Evolutionary conservation across 495 filamentous ascomycete species (phyloP), one percentile per base, ranked within the genome.

Genomic region (Xylaria sp.): DNA sequence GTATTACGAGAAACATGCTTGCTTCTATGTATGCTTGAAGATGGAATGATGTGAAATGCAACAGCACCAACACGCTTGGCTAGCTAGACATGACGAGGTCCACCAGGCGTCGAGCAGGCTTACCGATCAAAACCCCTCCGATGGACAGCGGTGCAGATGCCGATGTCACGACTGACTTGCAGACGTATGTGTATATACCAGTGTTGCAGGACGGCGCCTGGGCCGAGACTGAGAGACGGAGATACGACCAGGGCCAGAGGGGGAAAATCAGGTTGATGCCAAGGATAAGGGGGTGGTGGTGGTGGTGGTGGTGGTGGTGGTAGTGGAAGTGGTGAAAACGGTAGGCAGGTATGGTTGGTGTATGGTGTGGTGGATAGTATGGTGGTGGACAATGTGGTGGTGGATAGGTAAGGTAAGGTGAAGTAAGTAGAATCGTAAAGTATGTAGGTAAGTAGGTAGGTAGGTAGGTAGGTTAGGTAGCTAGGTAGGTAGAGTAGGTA

Each of bases 141-240:
- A 59, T 37, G 21, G 57, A 59, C 57, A 33, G 57, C 31, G 17
- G 37, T 59, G 57, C 11, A 33, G 17, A 59, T 59, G 33, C 52
- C 26, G 52, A 55, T 55, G 52, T 33, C n/a, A 59, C 31, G 57
- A 35, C 9, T 19, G 33, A 37, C 17, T 48, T 33, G 61, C 24
- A 33, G 29, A 48, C n/a, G 61, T 33, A 64, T 41, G 35, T 41
- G 35, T 37, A 37, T 8, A 26, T 48, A 41, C 61, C 61, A 46
- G 26, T 17, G 7, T 31, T 46, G 40, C 24, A n/a, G 41, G 41
- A 31, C 35, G 61, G 15, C 5, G 61, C 14, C n/a, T 11, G n/a
- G 24, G 33, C 7, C 14, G 9, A 12, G 62, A 35, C 15, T 14
- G 43, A 9, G 11, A 62, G 37, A 26, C 11, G 21, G 12, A 17